Conservation (phyloP, 805 yeast species). For the Clavispora asparagi region DNA sequence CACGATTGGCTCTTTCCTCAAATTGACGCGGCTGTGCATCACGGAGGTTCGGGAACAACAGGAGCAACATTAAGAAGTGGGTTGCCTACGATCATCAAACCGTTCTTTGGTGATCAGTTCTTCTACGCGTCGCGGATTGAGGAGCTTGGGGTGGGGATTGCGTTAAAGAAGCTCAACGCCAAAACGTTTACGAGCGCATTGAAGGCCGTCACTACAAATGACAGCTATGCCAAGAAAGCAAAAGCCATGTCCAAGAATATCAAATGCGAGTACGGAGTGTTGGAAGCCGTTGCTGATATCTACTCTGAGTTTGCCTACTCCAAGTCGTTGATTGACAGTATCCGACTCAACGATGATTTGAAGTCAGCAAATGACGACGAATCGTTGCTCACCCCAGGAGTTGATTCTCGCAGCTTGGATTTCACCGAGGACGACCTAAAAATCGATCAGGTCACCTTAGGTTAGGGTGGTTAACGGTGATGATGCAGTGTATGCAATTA, state of each 20-base stretch:
- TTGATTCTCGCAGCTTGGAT: not conserved
- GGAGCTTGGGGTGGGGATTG: conserved; percentile 81
- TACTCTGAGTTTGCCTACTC: conserved; percentile 80
- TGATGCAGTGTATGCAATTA: not conserved
- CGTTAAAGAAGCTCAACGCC: conserved; percentile 61
- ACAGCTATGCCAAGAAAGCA: conserved; percentile 66
- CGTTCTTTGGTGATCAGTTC: conserved; percentile 95
- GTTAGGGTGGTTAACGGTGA: not conserved
- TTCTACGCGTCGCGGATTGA: conserved; percentile 85
- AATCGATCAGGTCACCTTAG: not conserved
- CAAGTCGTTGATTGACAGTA: conserved; percentile 46
- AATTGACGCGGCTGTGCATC: conserved; percentile 93
- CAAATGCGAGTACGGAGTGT: conserved; percentile 74
- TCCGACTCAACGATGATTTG: conserved; percentile 33
- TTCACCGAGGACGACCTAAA: not conserved
- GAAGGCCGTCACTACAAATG: conserved; percentile 59
- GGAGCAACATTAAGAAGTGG: conserved; percentile 89
- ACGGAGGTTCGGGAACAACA: conserved; percentile 96
- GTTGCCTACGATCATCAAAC: conserved; percentile 83
- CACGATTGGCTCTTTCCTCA: conserved; percentile 93
- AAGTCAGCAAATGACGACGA: conserved; percentile 15
- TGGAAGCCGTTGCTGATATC: conserved; percentile 68
- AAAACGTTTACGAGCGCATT: conserved; percentile 63
- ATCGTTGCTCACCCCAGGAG: conserved; percentile 14
- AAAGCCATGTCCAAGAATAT: conserved; percentile 56